These are phyloP conservation scores for Arabis hirsuta DNA, from an alignment of 345 rosid species.

Conservation along the genomic window DNA sequence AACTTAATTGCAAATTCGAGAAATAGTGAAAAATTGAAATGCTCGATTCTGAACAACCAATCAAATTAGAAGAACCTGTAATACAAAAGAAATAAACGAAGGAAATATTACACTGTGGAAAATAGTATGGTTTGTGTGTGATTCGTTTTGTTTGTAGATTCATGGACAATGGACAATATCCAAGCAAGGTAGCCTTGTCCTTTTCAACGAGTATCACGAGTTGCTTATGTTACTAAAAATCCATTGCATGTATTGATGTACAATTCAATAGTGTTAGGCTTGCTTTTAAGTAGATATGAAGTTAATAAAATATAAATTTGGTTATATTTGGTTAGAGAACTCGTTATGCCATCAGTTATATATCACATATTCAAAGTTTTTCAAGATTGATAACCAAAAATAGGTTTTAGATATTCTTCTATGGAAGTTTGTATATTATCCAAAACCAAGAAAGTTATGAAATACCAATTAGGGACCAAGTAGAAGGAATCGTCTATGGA, in stretches of 20 bases:
- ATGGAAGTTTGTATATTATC: not conserved
- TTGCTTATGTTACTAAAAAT: not conserved
- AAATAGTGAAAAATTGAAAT: slow-evolving; percentile 10
- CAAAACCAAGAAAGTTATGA: not conserved
- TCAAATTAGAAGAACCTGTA: slow-evolving; percentile 34
- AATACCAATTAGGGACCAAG: not conserved
- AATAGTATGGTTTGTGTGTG: slow-evolving; percentile 6
- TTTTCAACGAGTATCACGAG: slow-evolving; percentile 40
- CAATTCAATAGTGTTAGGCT: no score
- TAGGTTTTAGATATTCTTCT: not conserved
- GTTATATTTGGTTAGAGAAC: no score
- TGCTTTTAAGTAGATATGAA: no score
- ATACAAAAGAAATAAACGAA: slow-evolving; percentile 27
- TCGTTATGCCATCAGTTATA: no score
- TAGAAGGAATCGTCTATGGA: slow-evolving; percentile 18
- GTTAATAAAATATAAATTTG: no score
- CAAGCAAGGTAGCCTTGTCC: slow-evolving; percentile 43
- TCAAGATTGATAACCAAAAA: not conserved
- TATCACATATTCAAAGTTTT: no score
- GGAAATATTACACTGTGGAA: slow-evolving; percentile 2
- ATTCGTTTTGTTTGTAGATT: slow-evolving; percentile 27
- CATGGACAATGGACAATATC: slow-evolving; percentile 23
- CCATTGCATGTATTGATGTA: not conserved
- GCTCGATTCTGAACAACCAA: slow-evolving; percentile 11
- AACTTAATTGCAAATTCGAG: slow-evolving; percentile 21